A percentile compares a stretch with the other conserved stretches of the same genome.
phyloP scores from a whole-genome alignment of 1,284 basidiomycete genomes.

The Golubevia sp. region DNA sequence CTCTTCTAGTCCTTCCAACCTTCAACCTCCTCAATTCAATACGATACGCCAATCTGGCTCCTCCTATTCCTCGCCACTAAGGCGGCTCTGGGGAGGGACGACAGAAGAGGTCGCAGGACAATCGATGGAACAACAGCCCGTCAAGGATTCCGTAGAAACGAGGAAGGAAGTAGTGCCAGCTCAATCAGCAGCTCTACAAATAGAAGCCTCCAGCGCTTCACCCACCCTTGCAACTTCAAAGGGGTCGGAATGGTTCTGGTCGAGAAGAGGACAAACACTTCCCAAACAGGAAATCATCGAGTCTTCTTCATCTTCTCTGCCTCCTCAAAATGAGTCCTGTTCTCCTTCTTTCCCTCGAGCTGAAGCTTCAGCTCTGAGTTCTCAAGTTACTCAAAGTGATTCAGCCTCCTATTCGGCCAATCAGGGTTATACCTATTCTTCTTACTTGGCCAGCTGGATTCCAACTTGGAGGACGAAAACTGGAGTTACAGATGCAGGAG shows the following conservation, averaged over 20 bases:
- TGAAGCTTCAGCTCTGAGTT: neutral
- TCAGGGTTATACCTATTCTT: slow-evolving; percentile 27
- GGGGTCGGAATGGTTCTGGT: neutral
- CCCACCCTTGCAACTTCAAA: too few species aligned
- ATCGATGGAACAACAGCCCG: neutral
- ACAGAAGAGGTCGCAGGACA: too few species aligned
- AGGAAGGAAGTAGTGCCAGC: neutral
- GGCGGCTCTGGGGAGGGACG: neutral
- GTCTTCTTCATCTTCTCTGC: neutral
- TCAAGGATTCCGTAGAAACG: neutral
- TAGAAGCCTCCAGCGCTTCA: neutral
- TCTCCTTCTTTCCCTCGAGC: neutral
- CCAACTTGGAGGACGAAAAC: slow-evolving; percentile 30
- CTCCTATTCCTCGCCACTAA: neutral
- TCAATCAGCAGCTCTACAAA: neutral
- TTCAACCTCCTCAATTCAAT: neutral
- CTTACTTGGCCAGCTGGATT: slow-evolving; percentile 34
- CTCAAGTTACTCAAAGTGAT: neutral
- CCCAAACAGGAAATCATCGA: too few species aligned
- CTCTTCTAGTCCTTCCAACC: too few species aligned
- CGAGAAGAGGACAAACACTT: neutral
- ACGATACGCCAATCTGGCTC: neutral
- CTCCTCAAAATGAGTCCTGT: neutral
- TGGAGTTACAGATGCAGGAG: slow-evolving; percentile 10
- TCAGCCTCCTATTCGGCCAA: neutral